phyloP scores from a whole-genome alignment of 2,329 filamentous ascomycete genomes.

The Arthrobotrys entomopaga region DNA sequence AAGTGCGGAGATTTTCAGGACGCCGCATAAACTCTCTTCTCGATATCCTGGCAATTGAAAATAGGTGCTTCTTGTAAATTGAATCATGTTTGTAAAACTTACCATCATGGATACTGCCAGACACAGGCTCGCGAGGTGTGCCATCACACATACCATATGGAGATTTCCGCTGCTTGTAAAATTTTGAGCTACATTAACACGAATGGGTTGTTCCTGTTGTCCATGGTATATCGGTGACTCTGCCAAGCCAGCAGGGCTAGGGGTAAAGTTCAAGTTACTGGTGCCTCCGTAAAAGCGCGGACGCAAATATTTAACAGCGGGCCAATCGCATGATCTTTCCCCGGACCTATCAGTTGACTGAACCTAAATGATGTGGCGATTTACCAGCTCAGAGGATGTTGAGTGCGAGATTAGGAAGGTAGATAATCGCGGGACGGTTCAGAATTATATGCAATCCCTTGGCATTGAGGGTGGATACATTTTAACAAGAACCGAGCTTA shows the following conservation, averaged over 20 bases:
- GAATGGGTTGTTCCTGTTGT: constrained; percentile 22
- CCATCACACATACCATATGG: constrained; percentile 8
- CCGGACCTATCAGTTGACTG: constrained; percentile 9
- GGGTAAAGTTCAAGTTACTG: constrained; percentile 6
- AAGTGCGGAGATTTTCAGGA: constrained; percentile 20
- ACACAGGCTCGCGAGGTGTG: constrained; percentile 12
- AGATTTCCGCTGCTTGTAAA: constrained; percentile 5
- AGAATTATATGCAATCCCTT: constrained; percentile 5
- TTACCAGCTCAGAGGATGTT: constrained; percentile 33
- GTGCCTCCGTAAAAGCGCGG: neutral
- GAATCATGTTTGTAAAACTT: constrained; percentile 12
- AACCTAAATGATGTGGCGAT: constrained; percentile 7
- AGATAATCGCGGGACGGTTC: constrained; percentile 29
- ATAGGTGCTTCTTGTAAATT: constrained; percentile 29
- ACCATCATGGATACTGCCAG: neutral
- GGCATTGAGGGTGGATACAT: constrained; percentile 2
- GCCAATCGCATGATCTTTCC: constrained; percentile 27
- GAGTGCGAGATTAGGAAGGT: constrained; percentile 42
- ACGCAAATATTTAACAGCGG: constrained; percentile 22
- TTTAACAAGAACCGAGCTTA: constrained; percentile 5
- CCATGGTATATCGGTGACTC: constrained; percentile 1
- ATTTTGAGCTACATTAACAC: constrained; percentile 20
- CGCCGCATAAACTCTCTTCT: constrained; percentile 1
- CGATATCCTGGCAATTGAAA: constrained; percentile 2
- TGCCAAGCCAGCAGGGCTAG: constrained; percentile 25